Percentiles rank a stretch among this genome's conserved stretches.
These are phyloP conservation scores for Neocucurbitaria cava DNA, from an alignment of 2,329 filamentous ascomycete species.

Conservation along the genomic window DNA sequence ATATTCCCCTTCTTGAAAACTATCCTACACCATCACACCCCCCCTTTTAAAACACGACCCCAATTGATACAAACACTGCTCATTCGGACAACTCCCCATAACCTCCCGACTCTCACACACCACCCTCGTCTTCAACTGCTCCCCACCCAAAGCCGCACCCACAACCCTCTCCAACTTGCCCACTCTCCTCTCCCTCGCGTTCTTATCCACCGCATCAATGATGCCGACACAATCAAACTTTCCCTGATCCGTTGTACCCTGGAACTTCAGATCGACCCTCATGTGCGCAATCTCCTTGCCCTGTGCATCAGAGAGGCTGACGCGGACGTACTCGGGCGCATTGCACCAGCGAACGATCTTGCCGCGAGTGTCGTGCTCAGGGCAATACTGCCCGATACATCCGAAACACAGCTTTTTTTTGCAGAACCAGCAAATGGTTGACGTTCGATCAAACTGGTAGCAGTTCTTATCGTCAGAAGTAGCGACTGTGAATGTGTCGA, in stretches of 20 bases:
- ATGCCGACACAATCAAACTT: constrained; percentile 5
- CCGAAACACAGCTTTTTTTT: not conserved
- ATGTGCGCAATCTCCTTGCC: constrained; percentile 2
- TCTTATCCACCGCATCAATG: not conserved
- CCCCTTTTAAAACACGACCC: not conserved
- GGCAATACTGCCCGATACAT: no score
- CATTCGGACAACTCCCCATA: constrained; percentile 5
- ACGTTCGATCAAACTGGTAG: constrained; percentile 3
- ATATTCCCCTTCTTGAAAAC: no score
- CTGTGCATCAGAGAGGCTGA: not conserved
- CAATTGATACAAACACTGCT: constrained; percentile 5
- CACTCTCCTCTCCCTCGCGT: not conserved
- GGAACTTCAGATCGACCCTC: constrained; percentile 4
- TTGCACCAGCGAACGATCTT: constrained; percentile 3
- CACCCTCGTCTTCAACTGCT: constrained; percentile 1
- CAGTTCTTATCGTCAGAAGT: constrained; percentile 4
- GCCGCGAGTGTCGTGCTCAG: not conserved
- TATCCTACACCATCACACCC: no score
- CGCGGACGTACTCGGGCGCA: constrained; percentile 8
- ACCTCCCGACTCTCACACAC: constrained; percentile 3
- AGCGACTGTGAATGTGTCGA: constrained; percentile 5
- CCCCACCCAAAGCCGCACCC: not conserved
- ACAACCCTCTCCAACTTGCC: not conserved
- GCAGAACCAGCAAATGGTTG: not conserved
- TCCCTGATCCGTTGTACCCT: constrained; percentile 1